Evolutionary conservation across 345 rosid species (phyloP), one percentile per base, ranked within the genome.

Genomic region (Camelina sativa): DNA sequence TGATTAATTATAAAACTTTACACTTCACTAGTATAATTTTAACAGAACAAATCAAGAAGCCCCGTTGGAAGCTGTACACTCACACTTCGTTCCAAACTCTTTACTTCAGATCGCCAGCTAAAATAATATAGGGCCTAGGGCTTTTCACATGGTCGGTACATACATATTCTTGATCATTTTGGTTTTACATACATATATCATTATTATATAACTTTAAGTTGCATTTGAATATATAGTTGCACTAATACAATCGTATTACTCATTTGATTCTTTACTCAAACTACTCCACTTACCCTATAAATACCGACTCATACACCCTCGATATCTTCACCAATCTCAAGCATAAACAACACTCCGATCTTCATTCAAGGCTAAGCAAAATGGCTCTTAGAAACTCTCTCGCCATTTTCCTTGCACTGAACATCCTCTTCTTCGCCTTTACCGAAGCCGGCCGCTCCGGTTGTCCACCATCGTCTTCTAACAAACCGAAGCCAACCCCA

Each of bases 361-460:
- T 46, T 65, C 77, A 46, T 10, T 20, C 64, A 52, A 74, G 57
- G 55, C 50, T 51, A 44, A 65, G 22, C 7, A 75, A 44, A 62
- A 82, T 88, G 93, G 89, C 74, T 67, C 69, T 80, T n/a, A 85
- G 81, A 78, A 69, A 86, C 50, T 54, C 84, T 4, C 41, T 85
- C 51, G 85, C 86, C 76, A 84, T 87, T 61, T 79, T 85, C 48
- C 75, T 89, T 43, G 68, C 76, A 41, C 40, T 82, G 30, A 88
- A 86, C 79, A 74, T 88, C 19, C 63, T 85, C 70, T 85, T 85
- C 68, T 84, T 83, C 19, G 15, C 85, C 71, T 64, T 85, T 0
- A 86, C 75, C 32, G 80, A 57, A 74, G 90, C 88, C 3, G 1
- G 50, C 34, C 85, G 87, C 55, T 78, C 80, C 1, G 37, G 82